Conservation (phyloP, 2,329 filamentous ascomycete species). For the Aspergillus quadricinctus region DNA sequence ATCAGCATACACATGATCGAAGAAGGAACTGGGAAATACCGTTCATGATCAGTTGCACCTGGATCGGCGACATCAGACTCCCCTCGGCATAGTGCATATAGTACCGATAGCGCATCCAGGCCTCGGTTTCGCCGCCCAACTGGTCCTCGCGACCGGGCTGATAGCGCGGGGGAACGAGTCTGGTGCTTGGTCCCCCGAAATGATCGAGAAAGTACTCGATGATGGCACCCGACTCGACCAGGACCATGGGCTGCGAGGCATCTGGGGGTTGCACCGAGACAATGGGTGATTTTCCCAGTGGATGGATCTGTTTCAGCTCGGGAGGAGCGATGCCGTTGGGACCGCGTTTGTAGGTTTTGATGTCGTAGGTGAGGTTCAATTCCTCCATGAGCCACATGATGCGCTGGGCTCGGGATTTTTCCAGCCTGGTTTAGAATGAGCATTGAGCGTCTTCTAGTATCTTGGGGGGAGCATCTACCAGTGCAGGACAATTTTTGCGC, state of each 20-base stretch:
- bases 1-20: too few relatives aligned
- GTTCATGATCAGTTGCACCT: slow-evolving; percentile 60
- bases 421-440: slow-evolving; percentile 58
- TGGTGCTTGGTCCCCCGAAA: slow-evolving; percentile 42
- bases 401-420: slow-evolving; percentile 75
- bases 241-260: slow-evolving; percentile 50
- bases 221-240: slow-evolving; percentile 80
- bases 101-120: slow-evolving; percentile 60
- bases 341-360: slow-evolving; percentile 71
- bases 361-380: slow-evolving; percentile 70
- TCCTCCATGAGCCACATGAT: slow-evolving; percentile 85
- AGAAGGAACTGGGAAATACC: slow-evolving; percentile 36
- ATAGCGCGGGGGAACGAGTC: slow-evolving; percentile 50
- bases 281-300: slow-evolving; percentile 81
- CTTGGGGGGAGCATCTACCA: slow-evolving; percentile 46
- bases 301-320: slow-evolving; percentile 72
- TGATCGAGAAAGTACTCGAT: slow-evolving; percentile 74
- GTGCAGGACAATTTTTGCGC: slow-evolving; percentile 58
- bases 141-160: slow-evolving; percentile 49
- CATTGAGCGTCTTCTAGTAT: background rate
- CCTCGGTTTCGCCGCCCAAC: slow-evolving; percentile 55
- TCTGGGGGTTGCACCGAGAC: slow-evolving; percentile 57
- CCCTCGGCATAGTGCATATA: slow-evolving; percentile 84
- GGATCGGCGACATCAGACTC: slow-evolving; percentile 68
- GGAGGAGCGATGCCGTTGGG: slow-evolving; percentile 63